phyloP scores from a whole-genome alignment of 108 stramenopile species.

The Aureococcus anophagefferens region DNA sequence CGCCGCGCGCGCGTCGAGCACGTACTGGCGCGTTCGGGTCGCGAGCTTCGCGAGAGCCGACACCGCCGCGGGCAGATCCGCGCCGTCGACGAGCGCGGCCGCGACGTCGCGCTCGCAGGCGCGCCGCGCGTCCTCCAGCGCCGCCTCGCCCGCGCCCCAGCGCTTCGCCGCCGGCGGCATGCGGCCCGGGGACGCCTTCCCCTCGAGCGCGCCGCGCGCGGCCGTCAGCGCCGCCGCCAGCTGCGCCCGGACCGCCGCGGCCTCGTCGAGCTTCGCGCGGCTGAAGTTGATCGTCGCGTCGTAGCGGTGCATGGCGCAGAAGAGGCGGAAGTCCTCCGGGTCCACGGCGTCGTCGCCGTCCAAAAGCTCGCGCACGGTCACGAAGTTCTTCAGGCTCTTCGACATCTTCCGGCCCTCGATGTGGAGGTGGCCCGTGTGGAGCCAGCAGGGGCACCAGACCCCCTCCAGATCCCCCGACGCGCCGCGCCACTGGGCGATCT shows the following conservation, averaged over 20 bases:
- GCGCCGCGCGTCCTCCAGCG: too few relatives aligned
- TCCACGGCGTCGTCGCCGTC: slow-evolving; percentile 26
- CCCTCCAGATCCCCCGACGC: slow-evolving; percentile 16
- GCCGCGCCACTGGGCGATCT: slow-evolving; percentile 83
- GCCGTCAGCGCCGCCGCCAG: neutral
- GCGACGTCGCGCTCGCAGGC: too few relatives aligned
- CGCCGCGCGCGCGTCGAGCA: neutral
- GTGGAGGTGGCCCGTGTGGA: slow-evolving; percentile 87
- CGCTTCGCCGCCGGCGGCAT: neutral
- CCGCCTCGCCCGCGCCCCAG: neutral
- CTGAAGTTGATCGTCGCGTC: slow-evolving; percentile 36
- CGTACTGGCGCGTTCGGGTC: neutral
- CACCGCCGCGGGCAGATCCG: neutral
- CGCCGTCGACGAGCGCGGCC: too few relatives aligned
- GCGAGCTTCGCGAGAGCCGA: neutral
- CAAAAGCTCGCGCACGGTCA: slow-evolving; percentile 81
- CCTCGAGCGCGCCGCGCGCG: neutral
- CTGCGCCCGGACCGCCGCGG: neutral
- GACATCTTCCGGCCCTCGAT: slow-evolving; percentile 93
- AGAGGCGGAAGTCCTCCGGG: slow-evolving; percentile 24
- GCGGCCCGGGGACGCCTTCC: too few relatives aligned
- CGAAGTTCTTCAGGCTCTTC: slow-evolving; percentile 91
- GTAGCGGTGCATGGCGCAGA: slow-evolving; percentile 43
- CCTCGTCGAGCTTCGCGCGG: slow-evolving; percentile 34
- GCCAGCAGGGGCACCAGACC: slow-evolving; percentile 86